Percentiles rank a stretch among this genome's conserved stretches.
phyloP scores from a whole-genome alignment of 441 rosid species.

The Codiaeum variegatum region DNA sequence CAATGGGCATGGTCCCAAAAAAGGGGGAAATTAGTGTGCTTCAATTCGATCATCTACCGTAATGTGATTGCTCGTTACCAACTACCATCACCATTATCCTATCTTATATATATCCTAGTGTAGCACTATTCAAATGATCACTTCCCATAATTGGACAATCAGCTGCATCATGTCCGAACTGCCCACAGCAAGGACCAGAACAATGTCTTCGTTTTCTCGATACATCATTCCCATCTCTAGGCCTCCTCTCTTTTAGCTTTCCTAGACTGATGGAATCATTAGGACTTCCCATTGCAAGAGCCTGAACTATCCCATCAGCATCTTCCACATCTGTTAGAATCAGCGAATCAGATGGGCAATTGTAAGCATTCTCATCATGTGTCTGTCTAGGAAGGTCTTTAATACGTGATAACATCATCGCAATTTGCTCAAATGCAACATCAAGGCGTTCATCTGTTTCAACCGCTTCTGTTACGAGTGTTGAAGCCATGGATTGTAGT shows the following conservation, averaged over 20 bases:
- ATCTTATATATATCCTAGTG: slow-evolving; percentile 42
- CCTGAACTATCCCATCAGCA: slow-evolving; percentile 40
- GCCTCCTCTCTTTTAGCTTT: slow-evolving; percentile 49
- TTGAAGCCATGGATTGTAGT: slow-evolving; percentile 47
- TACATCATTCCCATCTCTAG: slow-evolving; percentile 38
- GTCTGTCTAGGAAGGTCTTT: slow-evolving; percentile 41
- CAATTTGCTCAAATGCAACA: slow-evolving; percentile 49
- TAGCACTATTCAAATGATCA: slow-evolving; percentile 36
- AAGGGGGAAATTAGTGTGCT: too few relatives aligned
- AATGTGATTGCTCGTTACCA: not conserved
- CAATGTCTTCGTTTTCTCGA: slow-evolving; percentile 39
- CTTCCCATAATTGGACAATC: slow-evolving; percentile 47
- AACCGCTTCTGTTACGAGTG: slow-evolving; percentile 41
- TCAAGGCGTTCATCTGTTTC: slow-evolving; percentile 54
- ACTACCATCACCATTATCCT: slow-evolving; percentile 5
- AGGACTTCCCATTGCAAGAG: slow-evolving; percentile 33
- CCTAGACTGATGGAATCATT: slow-evolving; percentile 34
- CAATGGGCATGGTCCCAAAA: not conserved
- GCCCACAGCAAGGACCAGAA: slow-evolving; percentile 45
- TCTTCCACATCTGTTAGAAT: slow-evolving; percentile 47
- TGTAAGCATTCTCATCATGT: slow-evolving; percentile 28
- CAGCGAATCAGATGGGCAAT: slow-evolving; percentile 44
- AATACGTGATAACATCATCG: slow-evolving; percentile 35
- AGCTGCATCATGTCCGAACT: slow-evolving; percentile 45
- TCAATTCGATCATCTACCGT: not conserved